These are phyloP conservation scores for Ploettnerulaceae sp. DNA, from an alignment of 2,329 filamentous ascomycete genomes.

Conservation along the genomic window DNA sequence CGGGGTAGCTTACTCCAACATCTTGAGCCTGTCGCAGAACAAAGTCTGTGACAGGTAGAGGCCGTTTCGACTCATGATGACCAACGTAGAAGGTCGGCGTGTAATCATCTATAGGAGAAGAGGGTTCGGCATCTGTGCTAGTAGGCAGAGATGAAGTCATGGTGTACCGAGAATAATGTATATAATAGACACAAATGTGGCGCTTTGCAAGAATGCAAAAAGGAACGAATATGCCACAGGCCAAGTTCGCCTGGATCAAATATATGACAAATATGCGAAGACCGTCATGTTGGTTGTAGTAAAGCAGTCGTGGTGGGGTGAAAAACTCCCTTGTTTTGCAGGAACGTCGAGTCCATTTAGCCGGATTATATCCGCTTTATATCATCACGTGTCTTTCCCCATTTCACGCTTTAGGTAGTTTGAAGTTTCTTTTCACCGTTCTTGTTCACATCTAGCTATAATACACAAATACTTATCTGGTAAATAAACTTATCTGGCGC, in stretches of 20 bases:
- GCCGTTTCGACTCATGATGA: conserved; percentile 64
- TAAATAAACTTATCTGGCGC: no score
- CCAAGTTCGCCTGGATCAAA: neutral
- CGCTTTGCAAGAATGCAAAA: conserved; percentile 8
- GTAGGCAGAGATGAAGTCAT: conserved; percentile 19
- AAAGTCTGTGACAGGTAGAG: conserved; percentile 55
- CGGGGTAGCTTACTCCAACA: conserved; percentile 52
- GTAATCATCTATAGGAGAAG: conserved; percentile 29
- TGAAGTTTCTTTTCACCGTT: no score
- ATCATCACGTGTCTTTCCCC: no score
- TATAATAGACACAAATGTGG: neutral
- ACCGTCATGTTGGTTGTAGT: neutral
- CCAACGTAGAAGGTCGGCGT: conserved; percentile 61
- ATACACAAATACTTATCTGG: no score
- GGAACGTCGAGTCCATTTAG: neutral
- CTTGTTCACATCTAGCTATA: no score
- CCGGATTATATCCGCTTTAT: neutral
- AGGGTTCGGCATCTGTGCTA: conserved; percentile 17
- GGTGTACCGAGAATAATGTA: neutral
- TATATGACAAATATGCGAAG: neutral
- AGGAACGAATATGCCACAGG: conserved; percentile 4
- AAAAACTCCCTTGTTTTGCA: conserved; percentile 1
- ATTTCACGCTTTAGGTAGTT: no score
- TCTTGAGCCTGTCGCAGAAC: conserved; percentile 65
- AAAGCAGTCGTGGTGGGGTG: neutral